These are phyloP conservation scores for Penicillium sp. DNA, from an alignment of 2,329 filamentous ascomycete species.

Conservation along the genomic window DNA sequence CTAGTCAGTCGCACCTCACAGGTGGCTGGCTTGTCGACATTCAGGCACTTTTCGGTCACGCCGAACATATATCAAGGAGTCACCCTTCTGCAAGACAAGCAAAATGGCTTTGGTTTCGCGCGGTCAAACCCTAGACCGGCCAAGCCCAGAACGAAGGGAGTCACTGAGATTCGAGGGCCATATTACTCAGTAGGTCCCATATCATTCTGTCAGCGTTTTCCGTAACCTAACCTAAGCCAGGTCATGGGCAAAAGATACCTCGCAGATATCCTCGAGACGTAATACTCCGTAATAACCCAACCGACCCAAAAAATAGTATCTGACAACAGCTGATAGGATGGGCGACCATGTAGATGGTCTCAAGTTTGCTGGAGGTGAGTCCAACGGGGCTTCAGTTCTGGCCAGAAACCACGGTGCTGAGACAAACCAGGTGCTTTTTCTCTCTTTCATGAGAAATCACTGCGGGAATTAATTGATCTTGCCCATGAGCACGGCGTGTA, in stretches of 20 bases:
- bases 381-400: not conserved
- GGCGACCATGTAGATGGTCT: conserved; percentile 55
- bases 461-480: conserved; percentile 50
- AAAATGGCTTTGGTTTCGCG: conserved; percentile 52
- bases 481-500: conserved; percentile 52
- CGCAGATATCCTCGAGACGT: conserved; percentile 54
- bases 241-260: conserved; percentile 54
- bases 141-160: conserved; percentile 51
- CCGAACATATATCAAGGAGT: conserved; percentile 14
- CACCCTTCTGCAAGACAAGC: conserved; percentile 49
- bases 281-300: conserved; percentile 13
- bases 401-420: not conserved
- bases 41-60: conserved; percentile 21
- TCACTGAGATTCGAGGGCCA: conserved; percentile 57
- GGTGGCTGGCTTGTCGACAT: conserved; percentile 9
- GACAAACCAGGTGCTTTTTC: conserved; percentile 47
- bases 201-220: not conserved
- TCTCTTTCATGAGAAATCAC: conserved; percentile 47
- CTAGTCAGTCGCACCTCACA: conserved; percentile 5
- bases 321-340: conserved; percentile 40
- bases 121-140: conserved; percentile 49
- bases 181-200: conserved; percentile 49
- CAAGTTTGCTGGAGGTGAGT: conserved; percentile 52
- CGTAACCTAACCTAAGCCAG: conserved; percentile 20
- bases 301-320: not conserved